A percentile compares a stretch with the other conserved stretches of the same genome.
These are phyloP conservation scores for Durio zibethinus DNA, from an alignment of 345 rosid genomes.

Conservation along the genomic window DNA sequence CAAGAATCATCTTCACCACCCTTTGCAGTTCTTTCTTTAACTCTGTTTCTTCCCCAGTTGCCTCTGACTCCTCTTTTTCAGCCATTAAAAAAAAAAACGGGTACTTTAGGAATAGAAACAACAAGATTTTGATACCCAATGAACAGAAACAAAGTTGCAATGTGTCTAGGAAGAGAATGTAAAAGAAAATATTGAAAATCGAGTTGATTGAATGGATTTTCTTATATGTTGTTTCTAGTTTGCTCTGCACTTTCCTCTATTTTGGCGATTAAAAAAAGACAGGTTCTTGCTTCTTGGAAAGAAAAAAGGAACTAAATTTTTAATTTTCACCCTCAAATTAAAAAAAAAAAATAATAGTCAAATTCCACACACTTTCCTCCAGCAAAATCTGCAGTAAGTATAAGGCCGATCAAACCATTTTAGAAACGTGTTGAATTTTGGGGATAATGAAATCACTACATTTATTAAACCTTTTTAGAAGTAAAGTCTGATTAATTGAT, in stretches of 20 bases:
- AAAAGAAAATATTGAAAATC: background rate
- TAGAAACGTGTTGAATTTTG: too few relatives aligned
- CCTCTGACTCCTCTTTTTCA: conserved; percentile 12
- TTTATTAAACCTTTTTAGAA: too few relatives aligned
- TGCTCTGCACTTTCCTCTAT: background rate
- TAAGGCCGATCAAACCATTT: background rate
- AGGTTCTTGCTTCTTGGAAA: background rate
- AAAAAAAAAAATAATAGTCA: too few relatives aligned
- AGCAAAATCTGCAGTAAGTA: background rate
- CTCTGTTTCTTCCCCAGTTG: conserved; percentile 22
- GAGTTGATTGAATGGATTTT: background rate
- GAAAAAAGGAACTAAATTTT: background rate
- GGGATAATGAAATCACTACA: too few relatives aligned
- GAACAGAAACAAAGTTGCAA: background rate
- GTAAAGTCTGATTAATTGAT: too few relatives aligned
- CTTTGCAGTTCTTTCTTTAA: conserved; percentile 40
- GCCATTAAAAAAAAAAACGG: conserved; percentile 18
- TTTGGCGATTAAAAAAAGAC: background rate
- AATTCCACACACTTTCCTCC: background rate
- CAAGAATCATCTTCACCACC: conserved; percentile 29
- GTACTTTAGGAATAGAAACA: background rate
- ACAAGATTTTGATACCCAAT: background rate
- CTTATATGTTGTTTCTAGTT: background rate
- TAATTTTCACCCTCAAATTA: too few relatives aligned
- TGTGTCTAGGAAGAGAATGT: background rate